Evolutionary conservation across 768 basidiomycete species (phyloP), one percentile per base, ranked within the genome.

Genomic region (Nidularia pulvinata): DNA sequence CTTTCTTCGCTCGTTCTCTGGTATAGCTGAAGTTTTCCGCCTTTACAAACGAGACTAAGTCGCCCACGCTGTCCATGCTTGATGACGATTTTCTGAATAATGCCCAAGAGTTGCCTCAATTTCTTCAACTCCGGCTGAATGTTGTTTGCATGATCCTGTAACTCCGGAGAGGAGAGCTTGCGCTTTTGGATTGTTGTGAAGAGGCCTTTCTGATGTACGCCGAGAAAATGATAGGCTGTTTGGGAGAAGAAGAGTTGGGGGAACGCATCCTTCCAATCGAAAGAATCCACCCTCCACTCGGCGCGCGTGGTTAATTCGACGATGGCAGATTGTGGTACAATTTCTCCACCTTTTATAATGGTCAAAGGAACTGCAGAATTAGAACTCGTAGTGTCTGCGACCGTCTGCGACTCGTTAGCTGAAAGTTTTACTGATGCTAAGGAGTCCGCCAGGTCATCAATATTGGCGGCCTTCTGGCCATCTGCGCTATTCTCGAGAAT

Each of bases 231-330:
- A 58, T 82, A 77, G 1, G 77, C 69, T 0, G 86, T 90, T 61
- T 86, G 84, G 5, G 89, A 88, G 51, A 91, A 77, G 62, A 79
- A 85, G 10, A 90, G 67, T 61, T 90, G 88, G 0, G 84, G 81
- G 63, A 83, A 89, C 1, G 72, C 69, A 10, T 88, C 85, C 32
- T 61, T 69, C 86, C 86, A 89, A 59, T 86, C 72, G 54, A 72
- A 71, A 4, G 63, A 59, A 7, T 53, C 54, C 36, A 62, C 59
- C 46, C 62, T 69, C 13, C 51, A 63, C 32, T 65, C 61, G 6
- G 75, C 71, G 35, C 75, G 72, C 2, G 82, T 82, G 14, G 72
- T 73, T 16, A 82, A 61, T 59, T 83, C 80, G 35, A 82, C 61
- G 49, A 79, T 67, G 5, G 75, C 61, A 0, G 75, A 68, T 37